Evolutionary conservation across 2,329 filamentous ascomycete species (phyloP).

Genomic region (Trichoderma semiorbis): DNA sequence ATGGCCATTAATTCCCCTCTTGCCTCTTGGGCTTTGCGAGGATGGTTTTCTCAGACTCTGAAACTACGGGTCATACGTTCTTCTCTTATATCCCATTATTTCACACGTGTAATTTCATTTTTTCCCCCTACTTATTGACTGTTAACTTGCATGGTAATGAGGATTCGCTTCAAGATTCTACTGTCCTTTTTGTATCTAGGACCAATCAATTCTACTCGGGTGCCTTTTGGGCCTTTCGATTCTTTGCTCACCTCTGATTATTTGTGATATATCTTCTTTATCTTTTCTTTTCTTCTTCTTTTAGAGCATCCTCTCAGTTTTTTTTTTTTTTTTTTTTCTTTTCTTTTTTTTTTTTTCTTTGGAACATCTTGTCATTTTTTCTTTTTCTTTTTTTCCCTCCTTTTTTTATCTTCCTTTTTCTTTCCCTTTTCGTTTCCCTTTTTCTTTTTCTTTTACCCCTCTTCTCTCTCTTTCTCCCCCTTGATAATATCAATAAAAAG

Average conservation of each 20-base stretch:
- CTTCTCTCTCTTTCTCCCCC: not conserved
- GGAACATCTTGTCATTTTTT: not conserved
- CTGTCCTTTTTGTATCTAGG: conserved; percentile 15
- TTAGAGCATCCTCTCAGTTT: not conserved
- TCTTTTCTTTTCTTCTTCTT: not conserved
- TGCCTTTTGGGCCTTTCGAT: not conserved
- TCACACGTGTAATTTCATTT: conserved; percentile 24
- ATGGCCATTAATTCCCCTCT: conserved; percentile 3
- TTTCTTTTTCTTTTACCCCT: not conserved
- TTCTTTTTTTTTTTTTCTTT: not conserved
- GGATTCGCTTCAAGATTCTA: conserved; percentile 12
- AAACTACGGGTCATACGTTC: conserved; percentile 19
- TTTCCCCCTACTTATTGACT: conserved; percentile 19
- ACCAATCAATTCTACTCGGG: conserved; percentile 12
- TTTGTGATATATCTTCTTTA: not conserved
- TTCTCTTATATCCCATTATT: conserved; percentile 22
- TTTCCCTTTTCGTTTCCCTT: not conserved
- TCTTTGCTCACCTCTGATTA: not conserved
- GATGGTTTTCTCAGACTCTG: conserved; percentile 16
- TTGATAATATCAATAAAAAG: not conserved
- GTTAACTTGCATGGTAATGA: conserved; percentile 19
- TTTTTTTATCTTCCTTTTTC: not conserved
- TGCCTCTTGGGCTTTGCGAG: conserved; percentile 7
- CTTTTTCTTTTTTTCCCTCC: not conserved
- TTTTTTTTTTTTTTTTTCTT: not conserved